Conservation (phyloP, 192 early-diverging fungal species). For the Umbelopsis ramanniana region DNA sequence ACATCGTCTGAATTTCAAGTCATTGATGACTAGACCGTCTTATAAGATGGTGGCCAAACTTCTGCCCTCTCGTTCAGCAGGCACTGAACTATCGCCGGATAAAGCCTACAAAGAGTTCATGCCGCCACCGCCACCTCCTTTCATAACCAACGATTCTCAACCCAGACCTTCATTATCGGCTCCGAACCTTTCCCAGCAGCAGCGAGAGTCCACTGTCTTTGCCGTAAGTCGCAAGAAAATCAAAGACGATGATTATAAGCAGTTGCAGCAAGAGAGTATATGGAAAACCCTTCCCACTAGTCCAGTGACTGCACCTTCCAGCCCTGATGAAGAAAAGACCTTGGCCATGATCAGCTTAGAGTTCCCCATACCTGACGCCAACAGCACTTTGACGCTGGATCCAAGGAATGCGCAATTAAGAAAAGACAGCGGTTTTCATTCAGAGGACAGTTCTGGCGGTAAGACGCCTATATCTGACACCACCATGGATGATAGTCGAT, state of each 20-base stretch:
- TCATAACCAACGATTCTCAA: not conserved
- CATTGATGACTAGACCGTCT: conserved; percentile 1
- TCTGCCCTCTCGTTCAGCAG: conserved; percentile 16
- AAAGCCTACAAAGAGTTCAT: not conserved
- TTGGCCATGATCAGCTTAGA: conserved; percentile 24
- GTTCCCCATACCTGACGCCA: conserved; percentile 15
- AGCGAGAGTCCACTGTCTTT: not conserved
- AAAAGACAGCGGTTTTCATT: conserved; percentile 44
- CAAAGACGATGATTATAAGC: conserved; percentile 12
- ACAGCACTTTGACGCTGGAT: not conserved
- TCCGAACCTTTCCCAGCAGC: not conserved
- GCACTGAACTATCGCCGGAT: conserved; percentile 8
- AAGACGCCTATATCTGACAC: conserved; percentile 5
- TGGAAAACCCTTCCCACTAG: conserved; percentile 25
- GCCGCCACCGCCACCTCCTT: not conserved
- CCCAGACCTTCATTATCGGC: not conserved
- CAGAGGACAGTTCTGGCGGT: conserved; percentile 25
- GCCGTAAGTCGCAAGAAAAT: conserved; percentile 6
- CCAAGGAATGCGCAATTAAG: conserved; percentile 13
- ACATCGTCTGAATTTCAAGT: conserved; percentile 1
- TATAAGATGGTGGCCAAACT: not conserved
- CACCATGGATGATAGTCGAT: not conserved
- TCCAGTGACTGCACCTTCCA: conserved; percentile 14
- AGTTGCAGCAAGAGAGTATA: conserved; percentile 2
- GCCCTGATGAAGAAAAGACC: not conserved